Base-by-base conservation (phyloP, 2,329 filamentous ascomycete genomes). In the Proliferodiscus dingleyae region DNA sequence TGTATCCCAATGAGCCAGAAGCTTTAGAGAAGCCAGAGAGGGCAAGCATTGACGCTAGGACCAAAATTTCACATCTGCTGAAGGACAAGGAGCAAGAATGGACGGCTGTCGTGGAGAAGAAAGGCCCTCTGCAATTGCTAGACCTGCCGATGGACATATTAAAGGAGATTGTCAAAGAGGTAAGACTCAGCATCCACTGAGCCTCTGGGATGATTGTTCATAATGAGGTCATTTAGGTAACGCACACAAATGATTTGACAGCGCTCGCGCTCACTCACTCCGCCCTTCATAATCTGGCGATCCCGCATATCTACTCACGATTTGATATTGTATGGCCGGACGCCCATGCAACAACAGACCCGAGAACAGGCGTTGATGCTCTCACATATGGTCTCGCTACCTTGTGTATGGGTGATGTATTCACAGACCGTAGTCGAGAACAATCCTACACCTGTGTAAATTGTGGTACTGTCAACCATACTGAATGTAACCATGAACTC, bases 301-400 rank as follows among this genome's bases (percentile, higher is more conserved):
- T 88, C 19, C 87, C 87, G 15, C 80, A 83, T 57, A 89, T 93
- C 54, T 93, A 93, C 68, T 85, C 85, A 15, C 80, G 85, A 49
- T 93, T 93, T 66, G 87, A 93, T 61, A 93, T 93, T 53, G 85
- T 91, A 33, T 93, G 88, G 88, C 87, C 87, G 0, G 87, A 91
- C 59, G 79, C 78, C 24, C 75, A 77, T 52, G 71, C 77, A 6
- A 73, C 80, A 7, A 71, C 77, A 2, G 80, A 85, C 56, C 81
- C 83, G 43, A 75, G 82, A 34, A 81, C 81, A 32, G 85, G 83
- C 46, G 87, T 93, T 23, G 87, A 93, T 68, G 87, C 87, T 30
- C 77, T 93, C 37, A 90, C 87, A 0, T 91, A 89, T 62, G 87
- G 88, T 5, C 71, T 93, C 16, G 81, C 87, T 10, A 93, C 88